These are phyloP conservation scores for Komagataella pseudopastoris DNA, from an alignment of 805 yeast genomes.

Conservation along the genomic window DNA sequence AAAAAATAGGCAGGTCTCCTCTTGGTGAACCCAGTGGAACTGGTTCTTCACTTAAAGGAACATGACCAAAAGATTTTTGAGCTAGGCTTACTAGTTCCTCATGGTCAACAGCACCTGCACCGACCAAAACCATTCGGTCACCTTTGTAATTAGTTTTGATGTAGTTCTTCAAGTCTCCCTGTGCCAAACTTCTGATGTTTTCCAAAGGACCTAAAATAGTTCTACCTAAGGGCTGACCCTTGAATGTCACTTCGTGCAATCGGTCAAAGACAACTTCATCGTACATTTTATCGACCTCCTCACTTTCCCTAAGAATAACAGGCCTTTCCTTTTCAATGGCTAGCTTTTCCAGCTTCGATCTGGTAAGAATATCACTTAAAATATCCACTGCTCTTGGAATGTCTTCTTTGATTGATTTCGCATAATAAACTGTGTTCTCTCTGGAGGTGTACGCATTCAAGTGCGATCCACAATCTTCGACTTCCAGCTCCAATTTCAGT, in stretches of 20 bases:
- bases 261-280: slow-evolving; percentile 98
- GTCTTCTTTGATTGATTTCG: slow-evolving; percentile 72
- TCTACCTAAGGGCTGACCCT: slow-evolving; percentile 87
- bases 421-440: slow-evolving; percentile 94
- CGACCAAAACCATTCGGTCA: slow-evolving; percentile 96
- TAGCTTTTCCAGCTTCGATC: slow-evolving; percentile 63
- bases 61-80: slow-evolving; percentile 59
- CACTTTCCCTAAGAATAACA: slow-evolving; percentile 91
- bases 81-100: slow-evolving; percentile 70
- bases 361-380: slow-evolving; percentile 77
- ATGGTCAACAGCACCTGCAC: slow-evolving; percentile 90
- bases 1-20: slow-evolving; percentile 64
- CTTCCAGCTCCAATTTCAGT: slow-evolving; percentile 75
- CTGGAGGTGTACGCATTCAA: slow-evolving; percentile 97
- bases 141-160: slow-evolving; percentile 84
- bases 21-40: slow-evolving; percentile 65
- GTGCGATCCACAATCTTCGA: slow-evolving; percentile 94
- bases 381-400: slow-evolving; percentile 81
- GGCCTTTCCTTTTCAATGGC: slow-evolving; percentile 95
- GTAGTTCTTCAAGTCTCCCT: slow-evolving; percentile 65
- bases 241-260: slow-evolving; percentile 83
- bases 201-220: slow-evolving; percentile 92
- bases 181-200: slow-evolving; percentile 68
- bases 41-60: slow-evolving; percentile 37
- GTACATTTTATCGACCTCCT: slow-evolving; percentile 96